Conservation (phyloP, 2,329 filamentous ascomycete species). For the Aspergillus carbonarius region DNA sequence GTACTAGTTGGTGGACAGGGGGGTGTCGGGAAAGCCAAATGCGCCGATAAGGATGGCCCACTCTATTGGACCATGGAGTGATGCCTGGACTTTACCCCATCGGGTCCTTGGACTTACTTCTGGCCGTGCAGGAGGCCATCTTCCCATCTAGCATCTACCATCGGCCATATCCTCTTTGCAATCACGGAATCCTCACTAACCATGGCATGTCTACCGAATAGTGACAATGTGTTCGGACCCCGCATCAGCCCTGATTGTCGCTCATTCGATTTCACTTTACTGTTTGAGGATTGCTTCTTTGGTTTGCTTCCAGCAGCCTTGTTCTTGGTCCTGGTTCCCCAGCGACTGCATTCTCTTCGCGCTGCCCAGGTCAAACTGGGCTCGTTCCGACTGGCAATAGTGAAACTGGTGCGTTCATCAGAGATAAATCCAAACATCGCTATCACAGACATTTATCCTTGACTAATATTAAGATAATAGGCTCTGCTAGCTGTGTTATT, state of each 20-base stretch:
- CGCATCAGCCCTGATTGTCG: conserved; percentile 9
- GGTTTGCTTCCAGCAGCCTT: conserved; percentile 22
- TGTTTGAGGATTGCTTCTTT: conserved; percentile 33
- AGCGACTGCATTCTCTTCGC: conserved; percentile 20
- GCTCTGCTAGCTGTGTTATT: background rate
- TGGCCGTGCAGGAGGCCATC: no score
- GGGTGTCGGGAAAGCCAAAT: no score
- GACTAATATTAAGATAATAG: background rate
- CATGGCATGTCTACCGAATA: background rate
- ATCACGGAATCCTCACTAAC: background rate
- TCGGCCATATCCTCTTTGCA: background rate
- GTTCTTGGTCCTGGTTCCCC: conserved; percentile 18
- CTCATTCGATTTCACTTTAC: conserved; percentile 34
- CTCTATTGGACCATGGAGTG: background rate
- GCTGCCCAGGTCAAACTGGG: background rate
- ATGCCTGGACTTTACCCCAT: background rate
- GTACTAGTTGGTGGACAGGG: no score
- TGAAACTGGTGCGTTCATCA: background rate
- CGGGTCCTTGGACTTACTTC: no score
- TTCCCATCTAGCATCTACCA: no score
- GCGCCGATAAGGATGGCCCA: background rate
- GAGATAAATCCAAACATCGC: no score
- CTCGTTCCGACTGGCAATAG: background rate
- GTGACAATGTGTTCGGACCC: background rate
- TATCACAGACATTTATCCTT: background rate